These are phyloP conservation scores for Ophiostoma himal-ulmi DNA, from an alignment of 2,329 filamentous ascomycete species.

Conservation along the genomic window DNA sequence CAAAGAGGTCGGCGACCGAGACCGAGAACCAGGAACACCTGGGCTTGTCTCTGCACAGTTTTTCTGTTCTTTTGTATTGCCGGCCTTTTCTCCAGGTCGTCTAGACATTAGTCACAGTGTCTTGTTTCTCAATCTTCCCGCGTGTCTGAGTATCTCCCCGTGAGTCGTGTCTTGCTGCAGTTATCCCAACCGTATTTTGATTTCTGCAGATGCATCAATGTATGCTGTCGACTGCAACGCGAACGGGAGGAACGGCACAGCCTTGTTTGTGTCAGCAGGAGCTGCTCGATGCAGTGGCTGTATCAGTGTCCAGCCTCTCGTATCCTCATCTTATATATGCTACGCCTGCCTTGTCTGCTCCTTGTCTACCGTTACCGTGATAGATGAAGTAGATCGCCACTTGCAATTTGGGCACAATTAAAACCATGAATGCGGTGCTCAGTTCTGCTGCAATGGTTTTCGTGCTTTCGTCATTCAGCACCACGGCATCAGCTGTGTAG, in stretches of 20 bases:
- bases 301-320: background rate
- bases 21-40: background rate
- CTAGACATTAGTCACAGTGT: background rate
- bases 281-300: background rate
- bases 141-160: background rate
- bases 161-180: slow-evolving; percentile 1
- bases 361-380: background rate
- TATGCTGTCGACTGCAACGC: background rate
- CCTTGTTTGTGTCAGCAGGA: background rate
- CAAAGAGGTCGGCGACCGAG: background rate
- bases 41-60: background rate
- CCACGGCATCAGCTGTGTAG: slow-evolving; percentile 9
- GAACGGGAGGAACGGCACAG: slow-evolving; percentile 8
- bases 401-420: background rate
- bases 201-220: background rate
- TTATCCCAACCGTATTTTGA: background rate
- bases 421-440: background rate
- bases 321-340: background rate
- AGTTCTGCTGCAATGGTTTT: slow-evolving; percentile 9
- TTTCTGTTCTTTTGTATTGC: background rate
- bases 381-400: no score
- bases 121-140: background rate
- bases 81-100: background rate
- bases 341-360: background rate
- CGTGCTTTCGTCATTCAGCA: slow-evolving; percentile 7